Conservation (phyloP, 139 green algal species). For the Asterochloris sp. region DNA sequence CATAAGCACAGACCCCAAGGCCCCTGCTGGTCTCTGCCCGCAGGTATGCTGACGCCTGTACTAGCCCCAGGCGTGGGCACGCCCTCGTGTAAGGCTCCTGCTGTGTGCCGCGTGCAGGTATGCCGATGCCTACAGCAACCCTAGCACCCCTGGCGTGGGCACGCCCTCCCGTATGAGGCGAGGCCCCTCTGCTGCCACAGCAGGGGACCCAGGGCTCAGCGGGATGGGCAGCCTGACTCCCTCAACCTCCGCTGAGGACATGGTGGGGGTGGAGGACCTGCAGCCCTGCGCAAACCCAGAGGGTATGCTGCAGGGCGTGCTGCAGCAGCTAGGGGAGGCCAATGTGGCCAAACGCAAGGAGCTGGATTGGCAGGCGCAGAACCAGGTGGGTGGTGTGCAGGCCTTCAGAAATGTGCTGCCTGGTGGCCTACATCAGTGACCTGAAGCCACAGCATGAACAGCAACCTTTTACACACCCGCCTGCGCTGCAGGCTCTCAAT, state of each 20-base stretch:
- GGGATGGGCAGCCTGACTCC: background rate
- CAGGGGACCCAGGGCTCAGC: too few relatives aligned
- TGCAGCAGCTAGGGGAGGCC: conserved; percentile 39
- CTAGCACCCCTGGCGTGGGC: conserved; percentile 5
- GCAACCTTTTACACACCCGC: background rate
- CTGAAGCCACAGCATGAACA: too few relatives aligned
- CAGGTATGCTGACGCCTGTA: too few relatives aligned
- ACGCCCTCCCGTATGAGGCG: conserved; percentile 3
- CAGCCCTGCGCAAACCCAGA: conserved; percentile 9
- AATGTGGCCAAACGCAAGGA: conserved; percentile 72
- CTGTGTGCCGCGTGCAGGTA: too few relatives aligned
- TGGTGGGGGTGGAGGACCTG: conserved; percentile 7
- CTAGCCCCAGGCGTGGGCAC: too few relatives aligned
- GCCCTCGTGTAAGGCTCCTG: too few relatives aligned
- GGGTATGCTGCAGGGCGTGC: background rate
- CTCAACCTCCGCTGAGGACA: conserved; percentile 12
- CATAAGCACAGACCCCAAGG: too few relatives aligned
- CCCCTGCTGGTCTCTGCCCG: too few relatives aligned
- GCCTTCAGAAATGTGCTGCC: too few relatives aligned
- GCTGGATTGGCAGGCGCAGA: conserved; percentile 80
- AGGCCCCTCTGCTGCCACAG: background rate
- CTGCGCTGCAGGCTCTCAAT: conserved; percentile 41
- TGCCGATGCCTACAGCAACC: background rate
- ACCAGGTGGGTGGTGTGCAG: conserved; percentile 31
- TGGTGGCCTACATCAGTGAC: too few relatives aligned